Conservation (phyloP, 2,329 filamentous ascomycete genomes). For the Sphaerostilbella broomeana region DNA sequence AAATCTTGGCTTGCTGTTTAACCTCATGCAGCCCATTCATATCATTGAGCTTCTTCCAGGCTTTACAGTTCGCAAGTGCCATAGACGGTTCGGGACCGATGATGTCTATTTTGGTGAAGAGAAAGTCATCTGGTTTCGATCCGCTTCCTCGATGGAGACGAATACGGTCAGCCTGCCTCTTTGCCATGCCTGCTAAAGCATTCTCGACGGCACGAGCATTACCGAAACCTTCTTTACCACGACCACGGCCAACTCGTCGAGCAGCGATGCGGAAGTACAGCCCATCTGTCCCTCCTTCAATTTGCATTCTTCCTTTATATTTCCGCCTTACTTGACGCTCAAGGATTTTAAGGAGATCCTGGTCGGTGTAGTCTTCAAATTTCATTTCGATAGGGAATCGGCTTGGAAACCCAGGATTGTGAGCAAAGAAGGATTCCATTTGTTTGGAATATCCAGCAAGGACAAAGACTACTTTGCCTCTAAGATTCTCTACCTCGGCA, state of each 20-base stretch:
- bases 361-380: constrained; percentile 63
- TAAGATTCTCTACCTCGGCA: constrained; percentile 64
- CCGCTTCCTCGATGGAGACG: constrained; percentile 36
- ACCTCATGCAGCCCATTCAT: constrained; percentile 56
- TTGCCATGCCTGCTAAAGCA: constrained; percentile 42
- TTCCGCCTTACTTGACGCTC: constrained; percentile 45
- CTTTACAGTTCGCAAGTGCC: constrained; percentile 43
- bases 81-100: constrained; percentile 60
- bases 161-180: constrained; percentile 54
- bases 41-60: constrained; percentile 52
- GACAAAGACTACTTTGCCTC: constrained; percentile 63
- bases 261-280: constrained; percentile 59
- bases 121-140: constrained; percentile 45
- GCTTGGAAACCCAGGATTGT: constrained; percentile 65
- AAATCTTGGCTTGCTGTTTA: constrained; percentile 51
- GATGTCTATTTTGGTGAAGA: constrained; percentile 60
- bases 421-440: constrained; percentile 71
- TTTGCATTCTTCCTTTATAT: constrained; percentile 49
- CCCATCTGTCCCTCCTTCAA: constrained; percentile 52
- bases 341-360: constrained; percentile 58
- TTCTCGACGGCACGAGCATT: constrained; percentile 69
- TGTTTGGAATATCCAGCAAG: constrained; percentile 66
- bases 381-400: constrained; percentile 60
- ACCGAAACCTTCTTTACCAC: constrained; percentile 62
- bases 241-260: constrained; percentile 53